Conservation (phyloP, 139 green algal species). For the Zygnema circumcarinatum region DNA sequence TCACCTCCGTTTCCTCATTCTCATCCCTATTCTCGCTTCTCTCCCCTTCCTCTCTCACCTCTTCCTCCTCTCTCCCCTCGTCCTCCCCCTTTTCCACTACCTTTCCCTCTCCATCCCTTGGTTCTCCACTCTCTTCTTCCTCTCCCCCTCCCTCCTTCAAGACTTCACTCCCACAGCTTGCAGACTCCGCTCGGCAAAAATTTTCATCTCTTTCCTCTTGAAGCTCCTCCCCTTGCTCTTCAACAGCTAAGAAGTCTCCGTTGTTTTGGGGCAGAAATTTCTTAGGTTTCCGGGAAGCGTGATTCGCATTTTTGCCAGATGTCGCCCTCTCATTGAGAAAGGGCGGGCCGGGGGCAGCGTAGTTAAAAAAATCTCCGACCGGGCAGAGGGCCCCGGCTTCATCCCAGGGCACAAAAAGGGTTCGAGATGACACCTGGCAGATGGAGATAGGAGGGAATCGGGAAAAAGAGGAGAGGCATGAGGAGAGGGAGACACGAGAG, state of each 20-base stretch:
- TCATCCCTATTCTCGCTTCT: not conserved
- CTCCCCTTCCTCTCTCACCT: not conserved
- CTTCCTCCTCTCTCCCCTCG: not conserved
- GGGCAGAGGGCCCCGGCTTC: conserved; percentile 78
- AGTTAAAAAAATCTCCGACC: conserved; percentile 89
- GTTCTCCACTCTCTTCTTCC: not conserved
- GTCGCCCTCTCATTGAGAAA: not conserved
- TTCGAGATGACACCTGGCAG: conserved; percentile 72
- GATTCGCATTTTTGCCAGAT: not conserved
- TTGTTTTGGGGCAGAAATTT: not conserved
- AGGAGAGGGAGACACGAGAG: conserved; percentile 10
- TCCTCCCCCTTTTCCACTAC: not conserved
- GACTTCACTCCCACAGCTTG: too few relatives aligned
- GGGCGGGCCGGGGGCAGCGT: conserved; percentile 72
- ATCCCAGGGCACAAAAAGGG: conserved; percentile 78
- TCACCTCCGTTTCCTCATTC: not conserved
- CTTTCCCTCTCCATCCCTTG: not conserved
- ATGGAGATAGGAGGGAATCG: not conserved
- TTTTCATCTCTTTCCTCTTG: conserved; percentile 13
- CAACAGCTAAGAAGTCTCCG: not conserved
- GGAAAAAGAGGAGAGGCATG: not conserved
- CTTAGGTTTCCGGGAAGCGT: not conserved
- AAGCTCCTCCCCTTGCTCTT: not conserved
- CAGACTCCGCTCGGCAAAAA: too few relatives aligned
- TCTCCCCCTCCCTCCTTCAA: not conserved